phyloP scores from a whole-genome alignment of 306 rosid species.

The Pueraria montana region DNA sequence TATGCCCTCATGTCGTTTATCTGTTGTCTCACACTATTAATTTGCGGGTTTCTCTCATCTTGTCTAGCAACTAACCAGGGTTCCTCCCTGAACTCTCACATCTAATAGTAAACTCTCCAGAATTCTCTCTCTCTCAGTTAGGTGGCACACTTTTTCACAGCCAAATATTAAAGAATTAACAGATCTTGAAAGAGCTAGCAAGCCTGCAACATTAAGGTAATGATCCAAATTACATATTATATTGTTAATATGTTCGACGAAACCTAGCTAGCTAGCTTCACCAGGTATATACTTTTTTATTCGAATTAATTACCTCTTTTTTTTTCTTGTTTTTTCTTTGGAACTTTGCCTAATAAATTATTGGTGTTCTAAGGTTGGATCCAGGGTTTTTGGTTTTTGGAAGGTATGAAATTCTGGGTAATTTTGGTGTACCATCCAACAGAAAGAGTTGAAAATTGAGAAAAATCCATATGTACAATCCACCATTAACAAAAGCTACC shows the following conservation, averaged over 20 bases:
- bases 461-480: constrained; percentile 23
- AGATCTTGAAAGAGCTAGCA: constrained; percentile 61
- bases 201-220: constrained; percentile 51
- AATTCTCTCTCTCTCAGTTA: constrained; percentile 25
- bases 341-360: constrained; percentile 31
- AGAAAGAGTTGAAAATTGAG: constrained; percentile 40
- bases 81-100: constrained; percentile 56
- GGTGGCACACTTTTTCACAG: constrained; percentile 51
- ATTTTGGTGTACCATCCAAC: constrained; percentile 24
- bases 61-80: constrained; percentile 72
- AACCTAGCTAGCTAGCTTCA: not conserved
- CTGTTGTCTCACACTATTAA: constrained; percentile 57
- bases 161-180: constrained; percentile 39
- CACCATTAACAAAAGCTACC: constrained; percentile 19
- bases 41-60: constrained; percentile 58
- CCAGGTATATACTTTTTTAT: constrained; percentile 12
- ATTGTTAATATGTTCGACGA: constrained; percentile 29
- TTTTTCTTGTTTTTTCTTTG: constrained; percentile 1
- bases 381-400: constrained; percentile 28
- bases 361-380: constrained; percentile 37
- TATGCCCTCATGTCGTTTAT: constrained; percentile 49
- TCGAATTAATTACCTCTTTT: not conserved
- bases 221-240: constrained; percentile 21
- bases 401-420: constrained; percentile 37
- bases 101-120: constrained; percentile 41